Evolutionary conservation across 2,329 filamentous ascomycete species (phyloP), one percentile per base, ranked within the genome.

Genomic region (Chrysoporthe puriensis): DNA sequence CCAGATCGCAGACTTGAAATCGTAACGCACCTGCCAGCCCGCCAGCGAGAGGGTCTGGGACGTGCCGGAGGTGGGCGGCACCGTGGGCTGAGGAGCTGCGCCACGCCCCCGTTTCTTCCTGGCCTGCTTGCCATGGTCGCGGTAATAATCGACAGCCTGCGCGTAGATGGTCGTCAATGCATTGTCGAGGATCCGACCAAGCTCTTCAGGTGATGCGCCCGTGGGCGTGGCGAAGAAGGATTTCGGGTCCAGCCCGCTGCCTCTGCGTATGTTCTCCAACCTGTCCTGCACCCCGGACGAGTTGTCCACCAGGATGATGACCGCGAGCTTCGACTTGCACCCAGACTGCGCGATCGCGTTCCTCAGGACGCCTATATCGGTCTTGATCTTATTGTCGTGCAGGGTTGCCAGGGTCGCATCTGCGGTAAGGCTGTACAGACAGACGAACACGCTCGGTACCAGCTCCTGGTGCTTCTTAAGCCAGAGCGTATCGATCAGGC

Each of bases 1-100:
- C 75, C 98, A 92, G 0, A 97, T 84, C 7, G 91, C 95, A 21
- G 94, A 85, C 77, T 99, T 99, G 81, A 97, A 94, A 75, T 99
- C 95, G 78, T 97, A 97, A 18, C 95, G 90, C 64, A 96, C 90
- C 74, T 93, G 94, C 96, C 95, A 99, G 3, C 93, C 94, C 54
- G 93, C 89, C 11, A 90, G 83, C 1, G 94, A 92, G n/a, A 97
- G 80, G 0, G 91, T 93, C 74, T 96, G 92, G 1, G 94, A 96
- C 1, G 93, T 96, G 40, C 92, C 93, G 26, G 86, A 89, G 0
- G 92, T 95, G 1, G 93, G 93, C 4, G 94, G 92, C 43, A 93
- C 85, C 7, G 93, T 95, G 3, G 94, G 93, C 60, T 91, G 89
- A 13, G 94, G 94, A 16, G 91, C 89, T 21, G 88, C 84, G 8